Evolutionary conservation across 1,284 basidiomycete species (phyloP), one percentile per base, ranked within the genome.

Genomic region (Megacollybia platyphylla): DNA sequence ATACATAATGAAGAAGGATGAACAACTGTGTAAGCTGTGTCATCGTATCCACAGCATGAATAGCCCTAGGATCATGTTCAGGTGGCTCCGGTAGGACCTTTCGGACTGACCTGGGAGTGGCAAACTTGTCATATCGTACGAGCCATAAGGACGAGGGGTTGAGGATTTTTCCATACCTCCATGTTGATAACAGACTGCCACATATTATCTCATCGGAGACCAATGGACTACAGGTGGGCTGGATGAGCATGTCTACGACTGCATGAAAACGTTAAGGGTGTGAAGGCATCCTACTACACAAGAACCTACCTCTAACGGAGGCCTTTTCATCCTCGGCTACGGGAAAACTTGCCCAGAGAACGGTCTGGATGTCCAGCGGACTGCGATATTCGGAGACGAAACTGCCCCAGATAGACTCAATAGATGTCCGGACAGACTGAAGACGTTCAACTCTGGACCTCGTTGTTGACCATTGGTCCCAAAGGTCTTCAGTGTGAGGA

Each of bases 221-320:
- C 20, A 73, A 53, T 11, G 50, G 50, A 1, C 52, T 48, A 35
- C 62, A 66, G 8, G 55, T 54, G 41, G 61, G 51, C 5, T 44
- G 43, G 30, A 51, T 45, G 2, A 76, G 50, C 32, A 71, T 62
- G 49, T 76, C 68, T 2, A 70, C 52, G 13, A 74, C 73, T 76
- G 39, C 1, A 43, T 24, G 5, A 32, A 35, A 40, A 17, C 42
- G 4, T 30, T 46, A 39, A 27, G 24, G 7, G 43, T 36, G 38
- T 28, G 36, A 26, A 15, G 3, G 18, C 11, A 29, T 11, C 8
- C 34, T 18, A 4, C 7, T 15, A 9, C 15, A 39, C 5, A 36
- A 8, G 7, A 34, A 51, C 60, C 34, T 47, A 61, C 67, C 65
- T 59, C 63, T 52, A 26, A 58, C 42, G 18, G 40, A 39, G 13